Conservation (phyloP, 306 rosid genomes). For the Castanospermum australe region DNA sequence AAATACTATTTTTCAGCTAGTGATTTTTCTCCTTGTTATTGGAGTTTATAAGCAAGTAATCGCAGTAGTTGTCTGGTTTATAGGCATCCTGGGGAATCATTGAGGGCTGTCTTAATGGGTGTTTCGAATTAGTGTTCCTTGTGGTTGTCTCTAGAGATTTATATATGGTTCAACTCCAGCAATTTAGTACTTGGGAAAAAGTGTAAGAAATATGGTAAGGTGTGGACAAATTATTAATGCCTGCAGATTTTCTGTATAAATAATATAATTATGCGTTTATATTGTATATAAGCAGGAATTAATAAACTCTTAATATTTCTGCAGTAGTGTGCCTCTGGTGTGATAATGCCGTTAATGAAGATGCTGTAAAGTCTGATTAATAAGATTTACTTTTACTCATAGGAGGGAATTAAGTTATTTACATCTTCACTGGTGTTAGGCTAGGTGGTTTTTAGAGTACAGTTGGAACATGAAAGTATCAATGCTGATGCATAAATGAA, state of each 20-base stretch:
- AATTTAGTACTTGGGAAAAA: background rate
- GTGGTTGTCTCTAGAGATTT: constrained; percentile 5
- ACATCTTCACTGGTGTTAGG: background rate
- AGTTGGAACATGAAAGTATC: constrained; percentile 14
- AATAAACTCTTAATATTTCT: constrained; percentile 3
- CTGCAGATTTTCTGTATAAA: background rate
- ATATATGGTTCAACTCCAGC: constrained; percentile 6
- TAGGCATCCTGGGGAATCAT: background rate
- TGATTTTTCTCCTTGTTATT: constrained; percentile 3
- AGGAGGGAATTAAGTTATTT: constrained; percentile 4
- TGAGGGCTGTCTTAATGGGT: background rate
- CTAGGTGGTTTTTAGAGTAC: constrained; percentile 10
- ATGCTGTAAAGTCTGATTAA: background rate
- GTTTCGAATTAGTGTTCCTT: constrained; percentile 1
- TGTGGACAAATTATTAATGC: background rate
- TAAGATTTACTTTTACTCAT: constrained; percentile 15
- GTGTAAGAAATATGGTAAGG: background rate
- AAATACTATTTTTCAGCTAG: background rate
- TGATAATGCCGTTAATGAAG: constrained; percentile 12
- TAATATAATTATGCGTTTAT: background rate
- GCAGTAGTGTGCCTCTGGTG: constrained; percentile 31
- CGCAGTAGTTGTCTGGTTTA: constrained; percentile 17
- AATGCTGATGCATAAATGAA: constrained; percentile 19
- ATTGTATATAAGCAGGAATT: background rate
- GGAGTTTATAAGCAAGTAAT: background rate